These are phyloP conservation scores for Chlorociboria aeruginascens DNA, from an alignment of 495 filamentous ascomycete genomes.

Conservation along the genomic window DNA sequence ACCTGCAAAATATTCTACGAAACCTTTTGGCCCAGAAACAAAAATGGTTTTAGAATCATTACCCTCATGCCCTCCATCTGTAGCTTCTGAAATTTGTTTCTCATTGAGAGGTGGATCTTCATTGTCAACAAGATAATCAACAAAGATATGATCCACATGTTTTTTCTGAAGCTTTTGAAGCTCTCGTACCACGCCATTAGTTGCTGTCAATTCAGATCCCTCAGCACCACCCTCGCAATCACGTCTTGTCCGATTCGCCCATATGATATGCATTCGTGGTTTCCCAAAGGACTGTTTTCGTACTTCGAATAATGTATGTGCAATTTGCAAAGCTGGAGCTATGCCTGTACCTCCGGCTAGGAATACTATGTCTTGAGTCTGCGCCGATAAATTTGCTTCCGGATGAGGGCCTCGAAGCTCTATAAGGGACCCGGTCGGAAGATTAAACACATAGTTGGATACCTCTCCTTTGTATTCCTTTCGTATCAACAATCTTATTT, in stretches of 20 bases:
- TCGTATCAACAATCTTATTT: constrained; percentile 43
- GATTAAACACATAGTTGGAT: constrained; percentile 37
- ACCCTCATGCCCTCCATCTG: not conserved
- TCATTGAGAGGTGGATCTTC: constrained; percentile 52
- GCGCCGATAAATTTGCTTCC: constrained; percentile 49
- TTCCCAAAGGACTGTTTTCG: constrained; percentile 13
- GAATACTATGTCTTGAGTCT: constrained; percentile 48
- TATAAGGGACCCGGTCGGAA: constrained; percentile 47
- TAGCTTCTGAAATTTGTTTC: constrained; percentile 27
- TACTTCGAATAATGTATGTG: constrained; percentile 40
- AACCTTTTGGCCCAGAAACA: constrained; percentile 83
- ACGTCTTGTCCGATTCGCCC: constrained; percentile 49
- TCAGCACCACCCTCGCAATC: constrained; percentile 41
- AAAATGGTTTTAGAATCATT: constrained; percentile 45
- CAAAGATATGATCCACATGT: constrained; percentile 41
- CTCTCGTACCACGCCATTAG: constrained; percentile 40
- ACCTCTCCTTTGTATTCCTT: constrained; percentile 45
- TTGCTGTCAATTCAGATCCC: constrained; percentile 5
- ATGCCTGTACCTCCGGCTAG: constrained; percentile 91
- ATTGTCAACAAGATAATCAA: constrained; percentile 72
- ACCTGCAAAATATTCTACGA: constrained; percentile 68
- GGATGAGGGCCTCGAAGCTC: constrained; percentile 67
- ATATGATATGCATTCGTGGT: constrained; percentile 44
- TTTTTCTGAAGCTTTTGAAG: constrained; percentile 44
- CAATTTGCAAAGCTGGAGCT: constrained; percentile 76